Percentiles rank a stretch among this genome's conserved stretches.
Evolutionary conservation across 495 filamentous ascomycete genomes (phyloP).

Genomic region (Hamigera avellanea): DNA sequence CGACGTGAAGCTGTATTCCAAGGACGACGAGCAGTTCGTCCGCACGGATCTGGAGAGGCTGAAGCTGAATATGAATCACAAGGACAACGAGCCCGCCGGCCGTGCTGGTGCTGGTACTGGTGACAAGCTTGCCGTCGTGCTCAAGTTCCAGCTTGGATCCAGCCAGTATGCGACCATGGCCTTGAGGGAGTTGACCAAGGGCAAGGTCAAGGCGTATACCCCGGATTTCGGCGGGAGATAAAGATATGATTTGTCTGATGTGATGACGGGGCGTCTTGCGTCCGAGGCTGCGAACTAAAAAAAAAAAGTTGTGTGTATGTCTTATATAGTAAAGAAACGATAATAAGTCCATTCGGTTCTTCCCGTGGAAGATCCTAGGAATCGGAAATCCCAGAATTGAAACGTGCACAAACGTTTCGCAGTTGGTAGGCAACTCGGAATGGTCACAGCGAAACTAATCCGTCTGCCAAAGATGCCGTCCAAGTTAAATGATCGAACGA

Average conservation of each 20-base stretch:
- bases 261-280: slow-evolving; percentile 1
- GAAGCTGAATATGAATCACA: slow-evolving; percentile 6
- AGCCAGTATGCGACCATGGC: slow-evolving; percentile 95
- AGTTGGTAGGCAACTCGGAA: too few relatives aligned
- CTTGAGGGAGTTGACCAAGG: slow-evolving; percentile 74
- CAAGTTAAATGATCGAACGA: too few relatives aligned
- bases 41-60: slow-evolving; percentile 66
- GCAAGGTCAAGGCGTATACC: slow-evolving; percentile 49
- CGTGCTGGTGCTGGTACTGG: slow-evolving; percentile 3
- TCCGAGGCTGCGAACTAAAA: too few relatives aligned
- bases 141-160: slow-evolving; percentile 73
- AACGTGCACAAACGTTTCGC: too few relatives aligned
- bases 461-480: too few relatives aligned
- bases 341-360: too few relatives aligned
- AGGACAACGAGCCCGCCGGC: slow-evolving; percentile 2
- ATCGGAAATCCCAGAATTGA: too few relatives aligned
- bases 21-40: slow-evolving; percentile 73
- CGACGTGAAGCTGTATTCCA: slow-evolving; percentile 54
- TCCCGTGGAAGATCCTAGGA: too few relatives aligned
- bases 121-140: slow-evolving; percentile 63
- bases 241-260: slow-evolving; percentile 1
- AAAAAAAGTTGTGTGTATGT: too few relatives aligned
- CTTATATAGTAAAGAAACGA: too few relatives aligned
- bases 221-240: slow-evolving; percentile 42
- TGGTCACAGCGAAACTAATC: too few relatives aligned